phyloP scores from a whole-genome alignment of 805 yeast genomes.

The Scheffersomyces stipitis region DNA sequence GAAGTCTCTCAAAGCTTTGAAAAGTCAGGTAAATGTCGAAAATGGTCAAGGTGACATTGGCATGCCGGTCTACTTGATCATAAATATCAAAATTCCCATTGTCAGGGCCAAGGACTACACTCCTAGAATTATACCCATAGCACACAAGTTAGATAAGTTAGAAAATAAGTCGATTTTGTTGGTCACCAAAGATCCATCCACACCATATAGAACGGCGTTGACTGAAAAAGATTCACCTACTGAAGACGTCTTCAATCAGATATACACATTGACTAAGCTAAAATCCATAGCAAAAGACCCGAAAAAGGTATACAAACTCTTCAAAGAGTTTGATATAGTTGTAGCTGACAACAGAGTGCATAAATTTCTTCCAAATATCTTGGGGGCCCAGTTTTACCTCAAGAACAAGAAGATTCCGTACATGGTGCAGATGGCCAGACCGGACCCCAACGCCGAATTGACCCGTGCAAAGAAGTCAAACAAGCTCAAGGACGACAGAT shows the following conservation, averaged over 20 bases:
- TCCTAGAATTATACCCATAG: constrained; percentile 61
- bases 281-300: constrained; percentile 46
- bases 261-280: constrained; percentile 58
- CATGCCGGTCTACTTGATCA: constrained; percentile 39
- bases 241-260: constrained; percentile 59
- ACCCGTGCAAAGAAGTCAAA: constrained; percentile 30
- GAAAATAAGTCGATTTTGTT: constrained; percentile 54
- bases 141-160: constrained; percentile 49
- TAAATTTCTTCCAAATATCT: constrained; percentile 53
- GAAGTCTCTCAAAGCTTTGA: constrained; percentile 14
- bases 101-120: constrained; percentile 46
- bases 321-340: constrained; percentile 63
- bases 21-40: constrained; percentile 13
- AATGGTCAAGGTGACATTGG: constrained; percentile 19
- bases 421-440: constrained; percentile 59
- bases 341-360: constrained; percentile 70
- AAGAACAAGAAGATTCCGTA: constrained; percentile 67
- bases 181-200: constrained; percentile 73
- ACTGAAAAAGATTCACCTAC: constrained; percentile 52
- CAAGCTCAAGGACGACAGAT: constrained; percentile 53
- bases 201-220: constrained; percentile 51
- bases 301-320: constrained; percentile 47
- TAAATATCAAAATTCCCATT: constrained; percentile 49
- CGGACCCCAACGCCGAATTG: constrained; percentile 35
- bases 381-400: constrained; percentile 62